Percentiles rank a stretch among this genome's conserved stretches.
Evolutionary conservation across 2,329 filamentous ascomycete species (phyloP).

Genomic region (Hypoxylon sp.): DNA sequence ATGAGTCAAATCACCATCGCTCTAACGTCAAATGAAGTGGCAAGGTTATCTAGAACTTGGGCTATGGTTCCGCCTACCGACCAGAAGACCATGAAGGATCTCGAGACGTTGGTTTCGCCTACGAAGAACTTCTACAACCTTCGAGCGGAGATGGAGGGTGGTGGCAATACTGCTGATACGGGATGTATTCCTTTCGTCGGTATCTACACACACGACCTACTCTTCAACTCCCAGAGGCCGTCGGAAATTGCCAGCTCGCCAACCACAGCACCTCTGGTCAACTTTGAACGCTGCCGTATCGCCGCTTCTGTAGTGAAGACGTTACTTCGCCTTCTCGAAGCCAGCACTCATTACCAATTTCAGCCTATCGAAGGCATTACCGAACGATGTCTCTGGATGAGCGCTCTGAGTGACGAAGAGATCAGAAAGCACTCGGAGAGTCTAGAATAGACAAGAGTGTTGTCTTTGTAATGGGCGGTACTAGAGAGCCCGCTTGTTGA

Average conservation of each 20-base stretch:
- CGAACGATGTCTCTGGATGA: conserved; percentile 88
- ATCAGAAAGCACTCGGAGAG: conserved; percentile 71
- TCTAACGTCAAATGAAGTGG: conserved; percentile 79
- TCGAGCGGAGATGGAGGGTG: conserved; percentile 83
- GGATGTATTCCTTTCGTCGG: conserved; percentile 89
- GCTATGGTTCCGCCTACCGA: conserved; percentile 76
- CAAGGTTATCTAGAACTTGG: conserved; percentile 80
- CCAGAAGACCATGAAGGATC: conserved; percentile 74
- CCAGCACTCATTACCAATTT: conserved; percentile 81
- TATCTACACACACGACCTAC: conserved; percentile 85
- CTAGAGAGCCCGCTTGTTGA: conserved; percentile 10
- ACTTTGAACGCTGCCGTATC: conserved; percentile 85
- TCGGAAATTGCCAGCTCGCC: conserved; percentile 79
- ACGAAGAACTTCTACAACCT: conserved; percentile 83
- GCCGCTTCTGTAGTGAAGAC: conserved; percentile 85
- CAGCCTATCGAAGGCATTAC: conserved; percentile 82
- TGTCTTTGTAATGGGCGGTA: conserved; percentile 3
- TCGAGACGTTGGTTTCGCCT: conserved; percentile 82
- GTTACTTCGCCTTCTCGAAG: conserved; percentile 82
- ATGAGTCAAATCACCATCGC: conserved; percentile 86
- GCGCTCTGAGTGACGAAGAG: conserved; percentile 81
- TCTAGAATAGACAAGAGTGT: conserved; percentile 59
- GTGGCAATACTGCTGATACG: conserved; percentile 68
- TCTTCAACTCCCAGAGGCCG: conserved; percentile 85
- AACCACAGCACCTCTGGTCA: conserved; percentile 78